Base-by-base conservation (phyloP, 805 yeast genomes). In the Candida tibetensis region DNA sequence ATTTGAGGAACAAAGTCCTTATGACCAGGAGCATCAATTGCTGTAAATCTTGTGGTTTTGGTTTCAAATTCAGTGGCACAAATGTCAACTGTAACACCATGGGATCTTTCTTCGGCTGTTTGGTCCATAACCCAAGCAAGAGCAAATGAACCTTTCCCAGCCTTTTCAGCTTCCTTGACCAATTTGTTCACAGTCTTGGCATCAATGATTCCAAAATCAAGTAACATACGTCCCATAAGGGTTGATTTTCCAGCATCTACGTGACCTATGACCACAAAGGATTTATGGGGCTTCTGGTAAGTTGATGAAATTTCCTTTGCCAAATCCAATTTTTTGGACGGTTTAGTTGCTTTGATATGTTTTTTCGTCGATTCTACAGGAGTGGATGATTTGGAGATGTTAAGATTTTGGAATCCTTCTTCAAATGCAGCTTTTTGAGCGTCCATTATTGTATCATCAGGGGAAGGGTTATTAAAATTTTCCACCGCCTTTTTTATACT, bases 231-330 rank as follows among this genome's bases (percentile, higher is more conserved):
- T 5, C 95, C 95, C 76, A 85, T 77, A 35, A 85, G 66, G 1
- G 95, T 85, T 2, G 89, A 82, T 52, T 85, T 85, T 12, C 95
- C 95, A 0, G 91, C 86, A 58, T 85, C 95, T 5, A 85, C 91
- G 57, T 85, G 95, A 8, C 95, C 93, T 47, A 85, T 82, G 3
- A 85, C 88, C 23, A 85, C 89, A 50, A 83, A 83, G n/a, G 84
- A 76, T 34, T 81, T 62, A 38, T 69, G 74, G 2, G 85, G 84
- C 48, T 79, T 80, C 26, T 46, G 34, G 43, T 53, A 63, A 5
- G 50, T 40, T 7, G 56, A 47, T 3, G 53, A 36, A 17, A 76
- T 45, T 47, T 72, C 75, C 17, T 60, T 42, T 10, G 50, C 56
- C 4, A 79, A 36, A 47, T 79, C 70, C 8, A 76, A 54, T 35